A percentile compares a stretch with the other conserved stretches of the same genome.
Evolutionary conservation across 2,329 filamentous ascomycete species (phyloP).

Genomic region (Pseudogymnoascus sp.): DNA sequence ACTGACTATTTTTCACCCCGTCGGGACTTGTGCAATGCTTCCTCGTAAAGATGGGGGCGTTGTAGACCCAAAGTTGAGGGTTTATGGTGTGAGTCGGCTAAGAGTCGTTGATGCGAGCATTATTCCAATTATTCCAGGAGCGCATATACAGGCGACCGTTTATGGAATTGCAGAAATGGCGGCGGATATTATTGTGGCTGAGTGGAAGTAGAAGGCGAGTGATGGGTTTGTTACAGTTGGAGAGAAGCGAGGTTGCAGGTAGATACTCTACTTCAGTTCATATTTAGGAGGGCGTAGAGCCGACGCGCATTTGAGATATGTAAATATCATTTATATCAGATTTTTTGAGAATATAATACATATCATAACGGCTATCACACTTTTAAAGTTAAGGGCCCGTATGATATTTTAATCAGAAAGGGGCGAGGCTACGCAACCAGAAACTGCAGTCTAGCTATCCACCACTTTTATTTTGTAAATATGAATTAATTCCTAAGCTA

Average conservation of each 20-base stretch:
- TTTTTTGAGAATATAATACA: neutral
- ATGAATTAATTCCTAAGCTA: slow-evolving; percentile 7
- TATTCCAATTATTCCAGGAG: slow-evolving; percentile 18
- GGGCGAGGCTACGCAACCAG: neutral
- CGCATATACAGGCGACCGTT: slow-evolving; percentile 17
- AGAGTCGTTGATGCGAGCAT: slow-evolving; percentile 22
- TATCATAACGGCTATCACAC: neutral
- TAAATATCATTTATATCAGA: neutral
- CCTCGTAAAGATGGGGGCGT: slow-evolving; percentile 18
- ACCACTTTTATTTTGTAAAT: neutral
- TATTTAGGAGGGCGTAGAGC: neutral
- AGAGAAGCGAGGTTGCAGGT: neutral
- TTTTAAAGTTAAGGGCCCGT: neutral
- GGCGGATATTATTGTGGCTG: slow-evolving; percentile 17
- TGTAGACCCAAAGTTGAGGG: slow-evolving; percentile 20
- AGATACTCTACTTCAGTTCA: neutral
- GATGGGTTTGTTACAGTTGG: neutral
- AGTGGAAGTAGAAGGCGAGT: neutral
- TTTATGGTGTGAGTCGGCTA: slow-evolving; percentile 19
- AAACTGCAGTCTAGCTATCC: neutral
- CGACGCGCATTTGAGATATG: neutral
- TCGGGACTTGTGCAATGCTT: slow-evolving; percentile 22
- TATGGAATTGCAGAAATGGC: slow-evolving; percentile 22
- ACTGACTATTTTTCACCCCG: slow-evolving; percentile 14
- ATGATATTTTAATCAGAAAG: neutral